Evolutionary conservation across 495 filamentous ascomycete genomes (phyloP).

Genomic region (Penicillium tannophilum): DNA sequence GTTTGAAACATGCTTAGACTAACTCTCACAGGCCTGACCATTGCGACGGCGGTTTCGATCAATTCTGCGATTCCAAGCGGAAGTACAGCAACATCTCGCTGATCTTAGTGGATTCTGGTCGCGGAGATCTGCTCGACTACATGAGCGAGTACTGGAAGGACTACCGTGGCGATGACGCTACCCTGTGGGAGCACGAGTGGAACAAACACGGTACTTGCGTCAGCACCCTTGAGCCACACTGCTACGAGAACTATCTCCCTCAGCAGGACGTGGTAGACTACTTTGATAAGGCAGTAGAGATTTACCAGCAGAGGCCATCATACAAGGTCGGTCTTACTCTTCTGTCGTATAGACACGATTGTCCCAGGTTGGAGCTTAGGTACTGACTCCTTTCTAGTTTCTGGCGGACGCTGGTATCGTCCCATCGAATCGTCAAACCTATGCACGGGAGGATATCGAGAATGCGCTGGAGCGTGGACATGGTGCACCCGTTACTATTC

Average conservation of each 20-base stretch:
- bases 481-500: constrained; percentile 67
- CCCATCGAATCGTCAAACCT: constrained; percentile 50
- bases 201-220: constrained; percentile 74
- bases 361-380: background rate
- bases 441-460: constrained; percentile 64
- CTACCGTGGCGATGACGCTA: constrained; percentile 62
- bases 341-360: background rate
- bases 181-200: constrained; percentile 87
- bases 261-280: constrained; percentile 64
- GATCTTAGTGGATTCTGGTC: constrained; percentile 63
- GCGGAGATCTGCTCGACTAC: constrained; percentile 63
- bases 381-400: constrained; percentile 29
- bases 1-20: background rate
- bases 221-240: constrained; percentile 65
- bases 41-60: constrained; percentile 79
- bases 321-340: constrained; percentile 36
- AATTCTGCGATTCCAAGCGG: constrained; percentile 69
- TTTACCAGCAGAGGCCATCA: constrained; percentile 50
- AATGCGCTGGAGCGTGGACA: constrained; percentile 62
- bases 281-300: constrained; percentile 58
- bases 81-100: constrained; percentile 70
- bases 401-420: constrained; percentile 52
- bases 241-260: constrained; percentile 68
- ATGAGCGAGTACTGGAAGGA: constrained; percentile 84
- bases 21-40: constrained; percentile 66